Conservation (phyloP, 108 stramenopile species). For the Nitzschia palea region DNA sequence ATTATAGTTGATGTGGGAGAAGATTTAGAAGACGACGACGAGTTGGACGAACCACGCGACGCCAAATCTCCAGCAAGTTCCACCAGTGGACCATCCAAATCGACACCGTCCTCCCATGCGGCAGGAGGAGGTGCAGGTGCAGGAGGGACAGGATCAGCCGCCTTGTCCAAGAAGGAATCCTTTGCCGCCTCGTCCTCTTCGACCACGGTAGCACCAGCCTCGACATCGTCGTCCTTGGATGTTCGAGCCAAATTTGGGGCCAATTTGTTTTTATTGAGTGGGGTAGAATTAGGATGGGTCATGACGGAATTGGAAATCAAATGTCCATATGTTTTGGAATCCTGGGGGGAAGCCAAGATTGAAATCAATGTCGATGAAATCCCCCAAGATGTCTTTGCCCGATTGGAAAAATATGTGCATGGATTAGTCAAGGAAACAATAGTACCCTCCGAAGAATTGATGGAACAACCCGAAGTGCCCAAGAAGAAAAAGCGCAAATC, state of each 20-base stretch:
- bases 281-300: slow-evolving; percentile 85
- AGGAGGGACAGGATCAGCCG: too few species aligned
- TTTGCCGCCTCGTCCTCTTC: background rate
- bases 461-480: slow-evolving; percentile 2
- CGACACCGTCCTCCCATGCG: too few species aligned
- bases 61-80: background rate
- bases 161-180: too few species aligned
- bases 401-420: slow-evolving; percentile 61
- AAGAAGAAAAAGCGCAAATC: slow-evolving; percentile 27
- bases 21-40: slow-evolving; percentile 13
- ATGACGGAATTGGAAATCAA: slow-evolving; percentile 76
- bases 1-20: slow-evolving; percentile 20
- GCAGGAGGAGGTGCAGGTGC: too few species aligned
- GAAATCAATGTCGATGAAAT: slow-evolving; percentile 92
- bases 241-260: slow-evolving; percentile 77
- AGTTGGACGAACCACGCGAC: background rate
- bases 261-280: slow-evolving; percentile 79
- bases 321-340: slow-evolving; percentile 84
- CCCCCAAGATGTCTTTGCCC: slow-evolving; percentile 69
- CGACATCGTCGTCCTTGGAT: slow-evolving; percentile 45
- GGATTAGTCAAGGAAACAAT: slow-evolving; percentile 17
- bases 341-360: slow-evolving; percentile 52
- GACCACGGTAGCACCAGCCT: background rate
- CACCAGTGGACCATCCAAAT: background rate
- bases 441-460: too few species aligned